These are phyloP conservation scores for Incumbomyces delicatus DNA, from an alignment of 2,329 filamentous ascomycete species.

Conservation along the genomic window DNA sequence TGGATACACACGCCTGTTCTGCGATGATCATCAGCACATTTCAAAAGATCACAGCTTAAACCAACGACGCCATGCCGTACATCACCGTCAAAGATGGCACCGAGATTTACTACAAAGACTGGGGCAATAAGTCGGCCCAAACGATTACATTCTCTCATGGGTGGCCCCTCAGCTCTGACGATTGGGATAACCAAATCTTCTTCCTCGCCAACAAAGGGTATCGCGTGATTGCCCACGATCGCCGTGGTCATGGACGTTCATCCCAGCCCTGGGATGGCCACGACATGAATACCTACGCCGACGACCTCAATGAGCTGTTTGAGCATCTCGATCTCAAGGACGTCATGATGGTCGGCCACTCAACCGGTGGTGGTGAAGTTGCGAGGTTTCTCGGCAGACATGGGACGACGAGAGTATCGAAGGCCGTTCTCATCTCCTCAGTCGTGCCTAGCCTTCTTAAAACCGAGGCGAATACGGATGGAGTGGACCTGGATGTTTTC, in stretches of 20 bases:
- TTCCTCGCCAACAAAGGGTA: conserved; percentile 30
- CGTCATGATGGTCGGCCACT: conserved; percentile 31
- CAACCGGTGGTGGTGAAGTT: conserved; percentile 35
- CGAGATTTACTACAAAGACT: conserved; percentile 35
- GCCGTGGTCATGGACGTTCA: conserved; percentile 33
- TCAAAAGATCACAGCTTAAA: no score
- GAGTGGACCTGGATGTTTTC: conserved; percentile 28
- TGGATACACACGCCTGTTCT: no score
- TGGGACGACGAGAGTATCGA: conserved; percentile 29
- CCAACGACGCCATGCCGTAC: no score
- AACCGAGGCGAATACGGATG: conserved; percentile 27
- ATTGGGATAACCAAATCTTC: conserved; percentile 33
- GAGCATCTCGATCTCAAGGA: conserved; percentile 28
- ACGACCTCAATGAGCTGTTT: conserved; percentile 30
- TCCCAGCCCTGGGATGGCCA: conserved; percentile 32
- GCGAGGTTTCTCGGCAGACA: conserved; percentile 27
- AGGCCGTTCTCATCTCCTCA: conserved; percentile 31
- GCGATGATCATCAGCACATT: no score
- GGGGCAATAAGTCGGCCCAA: conserved; percentile 29
- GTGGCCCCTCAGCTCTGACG: conserved; percentile 33
- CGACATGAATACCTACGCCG: conserved; percentile 32
- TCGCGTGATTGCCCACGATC: conserved; percentile 27
- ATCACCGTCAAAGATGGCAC: conserved; percentile 31
- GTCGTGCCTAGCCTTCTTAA: conserved; percentile 30
- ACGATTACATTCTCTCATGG: conserved; percentile 31